Evolutionary conservation across 208 protist genomes (phyloP).

Genomic region (Kentomonas sorsogonicus): DNA sequence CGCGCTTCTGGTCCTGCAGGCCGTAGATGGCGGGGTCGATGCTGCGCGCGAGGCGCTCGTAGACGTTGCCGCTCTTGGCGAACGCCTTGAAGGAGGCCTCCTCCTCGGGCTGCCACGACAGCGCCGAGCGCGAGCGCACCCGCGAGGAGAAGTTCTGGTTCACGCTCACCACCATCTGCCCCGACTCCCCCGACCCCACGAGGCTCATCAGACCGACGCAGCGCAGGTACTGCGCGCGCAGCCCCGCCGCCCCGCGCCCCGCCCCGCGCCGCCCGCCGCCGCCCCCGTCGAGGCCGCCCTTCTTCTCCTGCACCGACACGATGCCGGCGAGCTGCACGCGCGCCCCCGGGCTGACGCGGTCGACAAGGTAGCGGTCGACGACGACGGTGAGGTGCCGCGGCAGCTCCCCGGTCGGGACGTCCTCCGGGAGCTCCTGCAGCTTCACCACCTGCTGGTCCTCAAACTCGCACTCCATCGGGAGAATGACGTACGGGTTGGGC

Average conservation of each 20-base stretch:
- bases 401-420: constrained; percentile 92
- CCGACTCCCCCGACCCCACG: constrained; percentile 9
- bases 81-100: constrained; percentile 88
- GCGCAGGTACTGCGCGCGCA: constrained; percentile 88
- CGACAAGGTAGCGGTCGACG: constrained; percentile 89
- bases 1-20: constrained; percentile 96
- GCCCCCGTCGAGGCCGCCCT: constrained; percentile 39
- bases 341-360: constrained; percentile 95
- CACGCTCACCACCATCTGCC: constrained; percentile 52
- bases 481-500: constrained; percentile 90
- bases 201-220: constrained; percentile 85
- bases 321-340: constrained; percentile 93
- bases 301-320: constrained; percentile 82
- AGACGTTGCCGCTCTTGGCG: constrained; percentile 83
- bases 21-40: constrained; percentile 98
- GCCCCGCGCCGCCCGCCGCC: constrained; percentile 24
- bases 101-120: constrained; percentile 84
- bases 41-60: constrained; percentile 90
- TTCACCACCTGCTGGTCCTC: constrained; percentile 92
- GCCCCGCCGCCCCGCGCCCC: constrained; percentile 49
- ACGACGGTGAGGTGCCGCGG: constrained; percentile 84
- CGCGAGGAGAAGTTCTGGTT: constrained; percentile 88
- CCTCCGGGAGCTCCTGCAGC: constrained; percentile 94
- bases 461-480: constrained; percentile 91
- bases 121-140: constrained; percentile 64